Evolutionary conservation across 164 flowering plant genomes (phyloP).

Genomic region (Vitis labrusca): DNA sequence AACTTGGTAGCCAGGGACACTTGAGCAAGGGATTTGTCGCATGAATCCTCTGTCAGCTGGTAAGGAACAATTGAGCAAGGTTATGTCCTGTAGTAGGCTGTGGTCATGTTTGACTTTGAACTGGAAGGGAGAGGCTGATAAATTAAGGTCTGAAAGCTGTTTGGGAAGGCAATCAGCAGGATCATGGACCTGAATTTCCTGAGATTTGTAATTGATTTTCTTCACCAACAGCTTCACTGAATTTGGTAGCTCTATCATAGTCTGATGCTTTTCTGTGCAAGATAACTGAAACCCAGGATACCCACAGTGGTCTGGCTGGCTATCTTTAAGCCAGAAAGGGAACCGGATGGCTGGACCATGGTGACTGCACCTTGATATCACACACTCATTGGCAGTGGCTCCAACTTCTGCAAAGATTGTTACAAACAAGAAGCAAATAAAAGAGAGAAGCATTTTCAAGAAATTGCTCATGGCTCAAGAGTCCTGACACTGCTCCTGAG

Average conservation of each 20-base stretch:
- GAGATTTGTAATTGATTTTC: neutral
- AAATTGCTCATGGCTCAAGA: neutral
- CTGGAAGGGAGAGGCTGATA: constrained; percentile 1
- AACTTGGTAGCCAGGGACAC: neutral
- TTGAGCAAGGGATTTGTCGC: neutral
- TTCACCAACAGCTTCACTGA: neutral
- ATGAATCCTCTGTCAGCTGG: neutral
- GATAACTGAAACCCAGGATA: neutral
- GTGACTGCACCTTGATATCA: neutral
- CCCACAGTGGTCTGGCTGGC: neutral
- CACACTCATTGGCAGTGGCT: neutral
- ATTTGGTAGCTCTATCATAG: neutral
- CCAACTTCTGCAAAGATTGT: neutral
- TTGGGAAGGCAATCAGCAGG: neutral
- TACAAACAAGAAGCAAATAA: neutral
- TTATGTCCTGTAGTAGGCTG: neutral
- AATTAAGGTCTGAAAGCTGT: neutral
- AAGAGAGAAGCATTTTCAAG: neutral
- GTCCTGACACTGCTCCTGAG: too few relatives aligned
- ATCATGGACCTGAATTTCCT: neutral
- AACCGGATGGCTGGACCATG: neutral
- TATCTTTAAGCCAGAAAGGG: neutral
- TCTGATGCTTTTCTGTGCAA: neutral
- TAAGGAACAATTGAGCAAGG: neutral
- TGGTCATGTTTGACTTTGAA: neutral